Percentiles rank a stretch among this genome's conserved stretches.
phyloP scores from a whole-genome alignment of 2,329 filamentous ascomycete genomes.

The Dothidotthia symphoricarpi region DNA sequence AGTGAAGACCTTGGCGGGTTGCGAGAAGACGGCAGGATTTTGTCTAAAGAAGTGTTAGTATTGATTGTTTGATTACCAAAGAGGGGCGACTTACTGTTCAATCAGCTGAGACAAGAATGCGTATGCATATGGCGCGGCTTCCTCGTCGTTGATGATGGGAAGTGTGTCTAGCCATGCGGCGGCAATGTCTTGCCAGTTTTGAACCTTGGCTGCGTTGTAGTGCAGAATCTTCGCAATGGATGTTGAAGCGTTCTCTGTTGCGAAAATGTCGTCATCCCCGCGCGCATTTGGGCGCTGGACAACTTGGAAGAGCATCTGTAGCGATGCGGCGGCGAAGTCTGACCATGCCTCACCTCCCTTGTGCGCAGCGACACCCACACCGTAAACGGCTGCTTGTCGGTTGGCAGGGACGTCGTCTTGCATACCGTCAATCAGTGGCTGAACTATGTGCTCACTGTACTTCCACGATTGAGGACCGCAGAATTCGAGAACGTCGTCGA shows the following conservation, averaged over 20 bases:
- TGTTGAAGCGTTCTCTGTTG: conserved; percentile 95
- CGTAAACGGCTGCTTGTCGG: conserved; percentile 92
- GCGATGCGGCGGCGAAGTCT: conserved; percentile 75
- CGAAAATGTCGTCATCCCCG: conserved; percentile 90
- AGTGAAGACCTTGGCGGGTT: conserved; percentile 78
- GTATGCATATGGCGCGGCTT: conserved; percentile 95
- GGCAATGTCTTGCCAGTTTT: conserved; percentile 72
- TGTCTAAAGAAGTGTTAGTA: conserved; percentile 57
- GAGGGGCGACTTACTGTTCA: conserved; percentile 74
- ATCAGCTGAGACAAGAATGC: conserved; percentile 88
- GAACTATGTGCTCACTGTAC: conserved; percentile 81
- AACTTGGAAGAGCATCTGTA: conserved; percentile 82
- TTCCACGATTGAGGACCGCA: conserved; percentile 85
- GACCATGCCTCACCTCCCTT: conserved; percentile 86
- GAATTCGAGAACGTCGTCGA: conserved; percentile 97
- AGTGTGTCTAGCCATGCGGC: conserved; percentile 88
- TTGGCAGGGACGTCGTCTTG: conserved; percentile 84
- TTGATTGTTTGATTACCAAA: neutral
- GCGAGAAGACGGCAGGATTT: conserved; percentile 75
- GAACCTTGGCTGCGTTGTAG: conserved; percentile 76
- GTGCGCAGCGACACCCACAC: conserved; percentile 91
- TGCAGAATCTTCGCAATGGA: conserved; percentile 96
- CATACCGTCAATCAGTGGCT: conserved; percentile 83
- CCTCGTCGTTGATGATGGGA: conserved; percentile 91
- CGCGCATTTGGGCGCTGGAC: conserved; percentile 78